Conservation (phyloP, 768 basidiomycete species). For the Boletellus emodensis region DNA sequence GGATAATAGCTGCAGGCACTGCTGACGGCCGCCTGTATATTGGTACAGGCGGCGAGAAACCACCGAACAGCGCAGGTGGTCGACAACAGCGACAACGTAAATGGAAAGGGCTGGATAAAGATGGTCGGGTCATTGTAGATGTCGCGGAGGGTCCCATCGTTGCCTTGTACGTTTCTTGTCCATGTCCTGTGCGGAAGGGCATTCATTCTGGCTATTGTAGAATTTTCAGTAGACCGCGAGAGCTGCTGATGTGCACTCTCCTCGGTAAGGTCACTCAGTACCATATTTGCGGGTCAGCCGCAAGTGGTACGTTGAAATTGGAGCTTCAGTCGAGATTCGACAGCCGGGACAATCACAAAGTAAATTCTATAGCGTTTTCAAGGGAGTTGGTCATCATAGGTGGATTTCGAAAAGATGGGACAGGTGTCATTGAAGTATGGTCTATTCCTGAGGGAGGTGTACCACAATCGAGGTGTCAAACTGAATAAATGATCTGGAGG, state of each 20-base stretch:
- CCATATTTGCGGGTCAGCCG: conserved; percentile 39
- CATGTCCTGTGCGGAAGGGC: background rate
- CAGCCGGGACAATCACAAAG: conserved; percentile 48
- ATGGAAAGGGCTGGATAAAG: conserved; percentile 65
- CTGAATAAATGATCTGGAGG: background rate
- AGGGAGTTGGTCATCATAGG: conserved; percentile 53
- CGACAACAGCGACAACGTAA: conserved; percentile 57
- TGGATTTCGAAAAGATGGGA: conserved; percentile 54
- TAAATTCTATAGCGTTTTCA: conserved; percentile 56
- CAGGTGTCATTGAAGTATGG: conserved; percentile 66
- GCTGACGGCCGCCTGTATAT: conserved; percentile 74
- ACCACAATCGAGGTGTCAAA: background rate
- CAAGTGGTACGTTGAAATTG: conserved; percentile 37
- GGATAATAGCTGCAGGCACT: conserved; percentile 64
- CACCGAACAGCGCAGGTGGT: conserved; percentile 11
- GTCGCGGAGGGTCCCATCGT: conserved; percentile 74
- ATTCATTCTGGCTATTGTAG: conserved; percentile 29
- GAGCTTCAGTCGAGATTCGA: conserved; percentile 46
- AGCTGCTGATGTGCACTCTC: conserved; percentile 55
- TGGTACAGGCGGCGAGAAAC: conserved; percentile 64
- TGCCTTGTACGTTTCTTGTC: conserved; percentile 36
- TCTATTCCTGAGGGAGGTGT: conserved; percentile 11
- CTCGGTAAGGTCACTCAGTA: conserved; percentile 55
- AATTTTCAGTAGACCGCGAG: conserved; percentile 44
- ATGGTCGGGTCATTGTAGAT: conserved; percentile 43